phyloP scores from a whole-genome alignment of 1,284 basidiomycete genomes.

The Sphagnurus paluster region DNA sequence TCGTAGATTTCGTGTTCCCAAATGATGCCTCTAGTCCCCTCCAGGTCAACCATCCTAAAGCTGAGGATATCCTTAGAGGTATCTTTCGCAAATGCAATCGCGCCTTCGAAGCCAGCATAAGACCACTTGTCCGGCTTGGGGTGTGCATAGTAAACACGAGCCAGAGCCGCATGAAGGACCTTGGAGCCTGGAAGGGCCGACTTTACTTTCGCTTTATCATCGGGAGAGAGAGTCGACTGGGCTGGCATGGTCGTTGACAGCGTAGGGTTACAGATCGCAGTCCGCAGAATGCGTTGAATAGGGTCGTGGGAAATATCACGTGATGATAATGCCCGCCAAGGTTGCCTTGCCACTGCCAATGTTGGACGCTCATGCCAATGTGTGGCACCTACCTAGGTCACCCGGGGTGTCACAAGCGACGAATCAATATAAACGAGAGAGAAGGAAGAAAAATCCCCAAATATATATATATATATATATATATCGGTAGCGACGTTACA shows the following conservation, averaged over 20 bases:
- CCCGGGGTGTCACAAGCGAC: too few species aligned
- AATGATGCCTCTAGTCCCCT: constrained; percentile 82
- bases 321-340: too few species aligned
- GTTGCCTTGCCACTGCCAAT: too few species aligned
- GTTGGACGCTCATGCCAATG: too few species aligned
- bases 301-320: constrained; percentile 3
- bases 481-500: too few species aligned
- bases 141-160: constrained; percentile 85
- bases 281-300: background rate
- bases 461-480: too few species aligned
- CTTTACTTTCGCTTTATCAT: constrained; percentile 81
- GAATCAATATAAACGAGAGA: too few species aligned
- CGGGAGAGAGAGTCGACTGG: constrained; percentile 64
- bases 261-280: background rate
- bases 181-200: constrained; percentile 64
- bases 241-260: constrained; percentile 56
- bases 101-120: constrained; percentile 85
- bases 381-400: too few species aligned
- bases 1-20: constrained; percentile 96
- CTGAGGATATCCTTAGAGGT: constrained; percentile 57
- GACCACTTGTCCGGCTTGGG: constrained; percentile 78
- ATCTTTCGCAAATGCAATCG: constrained; percentile 72
- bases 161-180: constrained; percentile 78
- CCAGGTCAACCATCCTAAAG: constrained; percentile 81
- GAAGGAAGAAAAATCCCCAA: too few species aligned